Evolutionary conservation across 345 rosid species (phyloP), one percentile per base, ranked within the genome.

Genomic region (Citrus sp.): DNA sequence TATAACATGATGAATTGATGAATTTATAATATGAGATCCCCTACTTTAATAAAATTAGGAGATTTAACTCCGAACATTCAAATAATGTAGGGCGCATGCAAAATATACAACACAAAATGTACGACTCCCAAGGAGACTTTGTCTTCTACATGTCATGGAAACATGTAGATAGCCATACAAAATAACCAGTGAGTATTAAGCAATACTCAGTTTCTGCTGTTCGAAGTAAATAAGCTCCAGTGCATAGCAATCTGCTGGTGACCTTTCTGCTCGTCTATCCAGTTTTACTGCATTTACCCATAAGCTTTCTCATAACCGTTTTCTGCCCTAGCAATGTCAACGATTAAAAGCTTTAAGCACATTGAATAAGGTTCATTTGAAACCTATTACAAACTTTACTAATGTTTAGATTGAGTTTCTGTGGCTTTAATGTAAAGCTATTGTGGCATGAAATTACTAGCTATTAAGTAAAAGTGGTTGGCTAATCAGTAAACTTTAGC

Each of bases 301-400:
- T 67, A 28, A 67, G 24, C 81, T 70, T 87, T 84, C 67, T 90
- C 94, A 82, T 86, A 89, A 86, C 89, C 77, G 86, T 81, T 91
- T 89, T 87, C 94, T 89, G 91, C 90, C 96, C 96, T 90, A 87
- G 71, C 87, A 87, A 67, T 59, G 75, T 54, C 80, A 87, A 82
- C 6, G 2, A 37, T 42, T 35, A 62, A 46, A 42, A 16, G 32
- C 78, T 66, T 49, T 70, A 28, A 78, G 37, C 25, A 40, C 55
- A 32, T 46, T 16, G 60, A 25, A 70, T 8, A 3, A 28, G 2
- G 42, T 56, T 37, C 21, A 30, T 72, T 12, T 3, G 4, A 38
- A 73, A 13, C 14, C 34, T 42, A 30, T 21, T 13, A 42, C 56
- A 69, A 69, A 69, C 9, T 24, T n/a, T 46, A 46, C 18, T 46